Evolutionary conservation across 2,329 filamentous ascomycete genomes (phyloP).

Genomic region (Lecanicillium sp.): DNA sequence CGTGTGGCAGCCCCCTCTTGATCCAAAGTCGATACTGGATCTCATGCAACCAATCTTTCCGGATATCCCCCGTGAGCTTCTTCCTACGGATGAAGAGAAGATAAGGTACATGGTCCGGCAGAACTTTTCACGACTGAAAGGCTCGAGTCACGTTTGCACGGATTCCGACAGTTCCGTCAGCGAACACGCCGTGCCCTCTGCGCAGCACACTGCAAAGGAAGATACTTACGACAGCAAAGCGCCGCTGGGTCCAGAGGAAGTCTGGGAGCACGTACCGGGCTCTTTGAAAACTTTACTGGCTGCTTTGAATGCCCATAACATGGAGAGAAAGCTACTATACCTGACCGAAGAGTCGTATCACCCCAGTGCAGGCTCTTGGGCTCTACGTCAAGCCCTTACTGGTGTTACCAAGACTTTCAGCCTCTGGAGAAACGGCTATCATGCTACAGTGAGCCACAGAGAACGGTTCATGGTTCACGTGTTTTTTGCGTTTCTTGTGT

Average conservation of each 20-base stretch:
- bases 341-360: slow-evolving; percentile 14
- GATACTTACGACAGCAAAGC: too few relatives aligned
- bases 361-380: slow-evolving; percentile 3
- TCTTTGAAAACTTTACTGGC: slow-evolving; percentile 12
- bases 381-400: slow-evolving; percentile 6
- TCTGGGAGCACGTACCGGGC: slow-evolving; percentile 12
- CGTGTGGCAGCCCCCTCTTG: too few relatives aligned
- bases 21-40: too few relatives aligned
- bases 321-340: slow-evolving; percentile 15
- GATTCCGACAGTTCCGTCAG: not conserved
- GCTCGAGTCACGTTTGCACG: not conserved
- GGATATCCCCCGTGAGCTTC: too few relatives aligned
- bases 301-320: slow-evolving; percentile 14
- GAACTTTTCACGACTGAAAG: not conserved
- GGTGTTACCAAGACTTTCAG: slow-evolving; percentile 14
- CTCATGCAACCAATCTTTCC: too few relatives aligned
- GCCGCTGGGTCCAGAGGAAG: slow-evolving; percentile 12
- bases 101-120: too few relatives aligned
- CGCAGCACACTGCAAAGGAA: too few relatives aligned
- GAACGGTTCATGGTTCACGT: slow-evolving; percentile 16
- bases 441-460: slow-evolving; percentile 9
- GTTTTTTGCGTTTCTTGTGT: slow-evolving; percentile 18
- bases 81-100: too few relatives aligned
- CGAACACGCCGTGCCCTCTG: not conserved
- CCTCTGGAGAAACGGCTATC: slow-evolving; percentile 17